Conservation (phyloP, 106 monocot genomes). For the Phalaenopsis equestris region DNA sequence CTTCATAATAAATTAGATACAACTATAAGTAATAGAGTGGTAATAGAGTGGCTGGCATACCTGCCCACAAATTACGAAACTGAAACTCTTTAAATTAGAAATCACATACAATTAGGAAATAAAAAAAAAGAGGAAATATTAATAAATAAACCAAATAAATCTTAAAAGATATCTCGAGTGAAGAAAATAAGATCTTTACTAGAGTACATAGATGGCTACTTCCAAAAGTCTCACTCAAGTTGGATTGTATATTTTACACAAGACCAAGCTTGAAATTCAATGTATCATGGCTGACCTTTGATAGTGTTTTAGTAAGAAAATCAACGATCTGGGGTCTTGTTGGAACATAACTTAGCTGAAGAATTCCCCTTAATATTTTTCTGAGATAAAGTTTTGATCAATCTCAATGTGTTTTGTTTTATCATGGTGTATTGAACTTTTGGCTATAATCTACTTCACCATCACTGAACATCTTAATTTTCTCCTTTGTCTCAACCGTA, state of each 20-base stretch:
- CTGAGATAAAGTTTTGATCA: neutral
- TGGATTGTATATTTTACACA: neutral
- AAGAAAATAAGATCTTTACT: too few relatives aligned
- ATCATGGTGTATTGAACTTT: constrained; percentile 4
- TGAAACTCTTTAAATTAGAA: too few relatives aligned
- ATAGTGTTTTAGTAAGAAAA: neutral
- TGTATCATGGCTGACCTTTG: neutral
- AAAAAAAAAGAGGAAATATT: too few relatives aligned
- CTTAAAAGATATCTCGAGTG: too few relatives aligned
- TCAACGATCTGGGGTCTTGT: neutral
- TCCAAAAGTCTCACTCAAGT: constrained; percentile 8
- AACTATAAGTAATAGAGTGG: too few relatives aligned
- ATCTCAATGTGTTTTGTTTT: neutral
- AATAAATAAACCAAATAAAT: too few relatives aligned
- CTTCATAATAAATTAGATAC: too few relatives aligned
- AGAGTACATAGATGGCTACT: too few relatives aligned
- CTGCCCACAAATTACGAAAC: too few relatives aligned
- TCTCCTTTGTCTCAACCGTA: too few relatives aligned
- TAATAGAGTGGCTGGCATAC: too few relatives aligned
- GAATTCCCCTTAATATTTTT: neutral
- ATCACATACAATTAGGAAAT: too few relatives aligned
- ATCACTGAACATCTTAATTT: constrained; percentile 1
- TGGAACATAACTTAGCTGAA: neutral
- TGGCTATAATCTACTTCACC: constrained; percentile 6
- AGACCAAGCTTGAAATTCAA: neutral